Evolutionary conservation across 2,329 filamentous ascomycete species (phyloP), one percentile per base, ranked within the genome.

Genomic region (Hirsutella minnesotensis): DNA sequence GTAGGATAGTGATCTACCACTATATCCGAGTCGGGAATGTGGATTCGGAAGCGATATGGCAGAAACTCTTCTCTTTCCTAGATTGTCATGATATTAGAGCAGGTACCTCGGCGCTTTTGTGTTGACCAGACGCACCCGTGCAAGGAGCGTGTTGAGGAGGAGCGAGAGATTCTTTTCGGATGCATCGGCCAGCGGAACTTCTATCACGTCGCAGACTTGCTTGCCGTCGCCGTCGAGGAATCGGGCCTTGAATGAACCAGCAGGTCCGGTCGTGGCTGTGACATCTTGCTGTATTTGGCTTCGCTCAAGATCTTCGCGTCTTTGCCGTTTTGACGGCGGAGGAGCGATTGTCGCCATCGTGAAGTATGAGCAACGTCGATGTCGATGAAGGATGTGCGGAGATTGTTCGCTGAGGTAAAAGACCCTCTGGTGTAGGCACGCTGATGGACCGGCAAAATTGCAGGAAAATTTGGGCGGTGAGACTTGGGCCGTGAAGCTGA

Each of bases 91-190:
- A 16, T 13, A 38, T 16, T 38, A 5, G 20, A 35, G 7, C n/a
- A n/a, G 15, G 15, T 18, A 9, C 16, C 15, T 18, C 16, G 5
- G 33, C 2, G 10, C n/a, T 13, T 9, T 13, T 9, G 8, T 13
- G 10, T 33, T 12, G 18, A 7, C 2, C 29, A 2, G 34, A 13
- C 40, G 22, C 70, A 83, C 81, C 68, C 82, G 77, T 55, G 81
- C 83, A 59, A 94, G 75, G 35, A 95, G 67, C 3, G 84, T 87
- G 60, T 95, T 96, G 43, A 95, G 64, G 0, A 95, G 72, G 9
- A 89, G 75, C 42, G 92, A 90, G 3, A 96, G 74, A 53, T 95
- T 95, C 67, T 87, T 90, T 48, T 92, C 86, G 8, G 77, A 83
- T 2, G 90, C 84, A 67, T 95, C 84, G 44, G 82, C 83, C 27